Conservation (phyloP, 257 asterid genomes). For the Nicotiana tomentosiformis region DNA sequence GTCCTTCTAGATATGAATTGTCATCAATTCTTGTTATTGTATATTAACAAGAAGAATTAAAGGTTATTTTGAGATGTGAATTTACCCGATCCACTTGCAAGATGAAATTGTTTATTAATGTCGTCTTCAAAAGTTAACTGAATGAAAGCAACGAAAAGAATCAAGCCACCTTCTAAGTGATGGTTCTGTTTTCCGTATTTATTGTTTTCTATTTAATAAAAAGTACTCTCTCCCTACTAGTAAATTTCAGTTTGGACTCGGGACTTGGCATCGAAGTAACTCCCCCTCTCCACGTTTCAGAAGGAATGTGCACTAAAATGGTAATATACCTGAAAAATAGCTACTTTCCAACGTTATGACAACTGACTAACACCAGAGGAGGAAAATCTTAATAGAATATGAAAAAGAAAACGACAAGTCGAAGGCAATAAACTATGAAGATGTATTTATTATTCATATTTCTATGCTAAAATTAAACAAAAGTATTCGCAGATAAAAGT, state of each 20-base stretch:
- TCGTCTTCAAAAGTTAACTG: not conserved
- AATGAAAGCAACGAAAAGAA: not conserved
- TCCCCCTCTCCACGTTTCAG: not conserved
- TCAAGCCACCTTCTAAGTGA: too few species aligned
- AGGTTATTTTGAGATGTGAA: not conserved
- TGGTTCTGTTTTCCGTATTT: not conserved
- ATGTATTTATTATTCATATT: too few species aligned
- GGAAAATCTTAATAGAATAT: too few species aligned
- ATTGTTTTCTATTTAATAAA: not conserved
- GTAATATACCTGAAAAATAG: not conserved
- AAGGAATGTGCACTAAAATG: not conserved
- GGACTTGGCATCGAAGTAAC: not conserved
- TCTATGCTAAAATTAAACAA: not conserved
- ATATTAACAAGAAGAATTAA: not conserved
- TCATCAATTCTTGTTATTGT: conserved; percentile 1
- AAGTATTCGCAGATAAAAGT: not conserved
- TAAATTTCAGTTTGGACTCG: not conserved
- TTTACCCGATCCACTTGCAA: not conserved
- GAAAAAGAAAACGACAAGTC: too few species aligned
- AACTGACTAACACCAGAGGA: not conserved
- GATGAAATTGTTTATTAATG: not conserved
- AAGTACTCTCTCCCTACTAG: not conserved
- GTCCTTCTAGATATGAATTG: not conserved
- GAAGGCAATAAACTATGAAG: too few species aligned
- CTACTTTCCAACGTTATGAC: not conserved